phyloP scores from a whole-genome alignment of 805 yeast species.

The Candida silvicultrix region DNA sequence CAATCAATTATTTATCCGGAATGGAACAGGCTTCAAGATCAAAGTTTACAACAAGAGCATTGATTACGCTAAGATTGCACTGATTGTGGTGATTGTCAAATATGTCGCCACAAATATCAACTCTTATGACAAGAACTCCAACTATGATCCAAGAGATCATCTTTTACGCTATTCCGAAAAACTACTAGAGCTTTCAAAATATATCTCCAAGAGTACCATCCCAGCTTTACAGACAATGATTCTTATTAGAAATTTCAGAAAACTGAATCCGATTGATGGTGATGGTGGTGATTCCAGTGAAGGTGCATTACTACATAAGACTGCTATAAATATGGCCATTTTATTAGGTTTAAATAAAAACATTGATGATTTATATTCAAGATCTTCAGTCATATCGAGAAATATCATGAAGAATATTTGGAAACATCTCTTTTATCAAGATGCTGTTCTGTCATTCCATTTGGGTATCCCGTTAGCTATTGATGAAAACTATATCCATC shows the following conservation, averaged over 20 bases:
- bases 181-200: constrained; percentile 10
- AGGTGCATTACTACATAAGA: constrained; percentile 8
- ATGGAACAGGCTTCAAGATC: constrained; percentile 6
- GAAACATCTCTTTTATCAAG: constrained; percentile 12
- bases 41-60: constrained; percentile 4
- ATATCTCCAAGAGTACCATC: constrained; percentile 7
- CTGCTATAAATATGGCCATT: constrained; percentile 19
- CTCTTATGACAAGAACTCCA: not conserved
- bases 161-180: constrained; percentile 9
- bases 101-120: constrained; percentile 5
- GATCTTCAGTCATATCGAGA: constrained; percentile 4
- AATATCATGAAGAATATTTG: constrained; percentile 10
- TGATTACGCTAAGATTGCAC: constrained; percentile 18
- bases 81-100: constrained; percentile 11
- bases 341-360: constrained; percentile 19
- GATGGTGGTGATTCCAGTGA: constrained; percentile 18
- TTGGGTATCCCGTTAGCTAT: constrained; percentile 19
- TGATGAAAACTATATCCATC: constrained; percentile 10
- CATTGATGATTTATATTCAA: constrained; percentile 11
- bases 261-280: constrained; percentile 13
- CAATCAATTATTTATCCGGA: constrained; percentile 7
- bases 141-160: constrained; percentile 11
- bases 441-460: constrained; percentile 11
- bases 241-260: constrained; percentile 9
- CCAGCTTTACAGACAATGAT: constrained; percentile 19